Conservation (phyloP, 73 alveolate species). For the Urostyla sp. region DNA sequence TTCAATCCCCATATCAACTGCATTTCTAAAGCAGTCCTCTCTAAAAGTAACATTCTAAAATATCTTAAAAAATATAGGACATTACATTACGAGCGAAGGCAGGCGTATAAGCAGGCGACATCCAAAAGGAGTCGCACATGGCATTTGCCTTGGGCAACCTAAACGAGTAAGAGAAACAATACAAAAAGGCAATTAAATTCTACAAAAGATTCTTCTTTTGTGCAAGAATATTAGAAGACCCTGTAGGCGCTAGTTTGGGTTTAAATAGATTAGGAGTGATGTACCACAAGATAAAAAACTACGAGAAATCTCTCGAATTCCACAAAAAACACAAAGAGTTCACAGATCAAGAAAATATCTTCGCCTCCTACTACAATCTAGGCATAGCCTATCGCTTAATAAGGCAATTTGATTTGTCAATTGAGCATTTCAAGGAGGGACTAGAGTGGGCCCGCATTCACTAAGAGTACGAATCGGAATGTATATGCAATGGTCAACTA, state of each 20-base stretch:
- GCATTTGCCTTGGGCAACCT: conserved; percentile 95
- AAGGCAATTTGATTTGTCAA: conserved; percentile 77
- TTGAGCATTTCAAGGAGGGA: conserved; percentile 85
- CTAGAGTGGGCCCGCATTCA: conserved; percentile 91
- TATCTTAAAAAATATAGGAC: conserved; percentile 85
- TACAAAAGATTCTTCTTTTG: conserved; percentile 94
- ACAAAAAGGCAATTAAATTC: conserved; percentile 59
- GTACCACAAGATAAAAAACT: conserved; percentile 88
- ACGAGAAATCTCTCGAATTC: conserved; percentile 87
- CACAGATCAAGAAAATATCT: conserved; percentile 93
- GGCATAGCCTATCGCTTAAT: conserved; percentile 92
- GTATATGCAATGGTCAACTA: conserved; percentile 79
- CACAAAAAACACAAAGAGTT: conserved; percentile 91
- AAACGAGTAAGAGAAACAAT: conserved; percentile 94
- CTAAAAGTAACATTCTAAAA: conserved; percentile 63
- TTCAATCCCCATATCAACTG: conserved; percentile 94
- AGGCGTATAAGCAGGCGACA: conserved; percentile 97
- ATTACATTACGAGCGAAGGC: conserved; percentile 96
- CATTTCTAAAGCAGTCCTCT: conserved; percentile 22
- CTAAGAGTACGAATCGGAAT: conserved; percentile 90
- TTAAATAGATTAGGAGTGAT: conserved; percentile 96
- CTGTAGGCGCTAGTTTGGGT: conserved; percentile 97
- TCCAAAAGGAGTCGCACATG: conserved; percentile 97
- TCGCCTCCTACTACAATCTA: conserved; percentile 96
- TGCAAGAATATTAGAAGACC: conserved; percentile 97